Base-by-base conservation (phyloP, 2,329 filamentous ascomycete species). In the Botrytis galanthina region DNA sequence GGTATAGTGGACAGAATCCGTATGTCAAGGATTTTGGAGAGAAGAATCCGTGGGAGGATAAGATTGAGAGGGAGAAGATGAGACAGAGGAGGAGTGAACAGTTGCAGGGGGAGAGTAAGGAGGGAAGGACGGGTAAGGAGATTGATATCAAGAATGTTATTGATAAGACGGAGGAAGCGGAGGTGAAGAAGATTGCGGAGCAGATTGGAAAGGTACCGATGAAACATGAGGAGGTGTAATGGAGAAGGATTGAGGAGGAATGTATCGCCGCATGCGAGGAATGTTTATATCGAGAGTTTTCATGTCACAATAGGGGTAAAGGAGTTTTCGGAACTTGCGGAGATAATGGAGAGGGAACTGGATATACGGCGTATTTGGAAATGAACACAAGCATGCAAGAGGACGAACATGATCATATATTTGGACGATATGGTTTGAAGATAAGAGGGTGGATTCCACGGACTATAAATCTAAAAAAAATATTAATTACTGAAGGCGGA, bases 1-100 rank as follows among this genome's bases (percentile, higher is more conserved):
- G 78, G 1, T 80, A 76, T 59, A 75, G 76, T 6, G 75, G 76
- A 1, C 78, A 80, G 51, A 80, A 80, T 71, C 78, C 78, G 14
- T 80, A 77, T 66, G 69, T 77, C 16, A 44, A 76, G 54, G 71
- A 66, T 29, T 74, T 63, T 51, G 71, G 69, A 22, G 75, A 74
- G 42, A 74, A 57, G 66, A 76, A 76, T 71, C 73, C 74, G 6
- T 77, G 75, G 76, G 74, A 73, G 46, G 76, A 77, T 48, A 69
- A 73, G 42, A 75, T 77, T 37, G 59, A 74, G 61, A 73, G 74
- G 37, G 73, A 77, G 73, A 75, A 64, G 54, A 67, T 66, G n/a
- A 69, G 66, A 39, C 32, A 73, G 51, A 51, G 14, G 37, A 48
- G 70, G 61, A 48, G 57, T 39, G 60, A 35, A 9, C 70, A 71